Percentiles rank a stretch among this genome's conserved stretches.
These are phyloP conservation scores for Colletotrichum tropicicola DNA, from an alignment of 2,329 filamentous ascomycete species.

Conservation along the genomic window DNA sequence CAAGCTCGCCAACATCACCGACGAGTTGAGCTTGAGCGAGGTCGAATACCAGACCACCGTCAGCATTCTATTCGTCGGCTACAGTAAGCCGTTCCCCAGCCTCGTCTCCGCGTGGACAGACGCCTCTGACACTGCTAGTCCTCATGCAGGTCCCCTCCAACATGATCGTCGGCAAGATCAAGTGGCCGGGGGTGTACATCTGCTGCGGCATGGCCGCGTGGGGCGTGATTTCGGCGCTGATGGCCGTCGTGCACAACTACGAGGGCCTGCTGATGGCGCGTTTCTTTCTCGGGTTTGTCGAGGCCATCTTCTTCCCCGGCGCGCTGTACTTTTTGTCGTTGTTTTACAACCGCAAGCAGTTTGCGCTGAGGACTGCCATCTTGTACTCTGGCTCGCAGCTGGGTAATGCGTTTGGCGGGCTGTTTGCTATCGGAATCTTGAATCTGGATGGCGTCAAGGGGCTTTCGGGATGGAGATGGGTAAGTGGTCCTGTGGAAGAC, in stretches of 20 bases:
- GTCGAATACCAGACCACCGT: constrained; percentile 51
- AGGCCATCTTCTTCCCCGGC: constrained; percentile 49
- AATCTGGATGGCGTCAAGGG: constrained; percentile 74
- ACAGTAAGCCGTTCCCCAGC: constrained; percentile 33
- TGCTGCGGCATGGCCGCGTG: constrained; percentile 34
- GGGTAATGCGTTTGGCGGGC: constrained; percentile 45
- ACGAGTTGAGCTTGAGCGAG: constrained; percentile 40
- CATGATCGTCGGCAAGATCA: constrained; percentile 36
- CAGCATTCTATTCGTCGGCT: constrained; percentile 44
- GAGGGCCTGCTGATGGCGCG: constrained; percentile 41
- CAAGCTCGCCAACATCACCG: constrained; percentile 40
- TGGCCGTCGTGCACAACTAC: constrained; percentile 56
- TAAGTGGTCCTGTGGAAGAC: constrained; percentile 36
- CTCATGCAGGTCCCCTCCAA: constrained; percentile 47
- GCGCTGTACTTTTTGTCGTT: constrained; percentile 47
- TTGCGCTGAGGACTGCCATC: constrained; percentile 42
- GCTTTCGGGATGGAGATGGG: constrained; percentile 68
- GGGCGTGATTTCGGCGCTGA: constrained; percentile 40
- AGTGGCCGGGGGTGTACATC: constrained; percentile 34
- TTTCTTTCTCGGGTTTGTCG: constrained; percentile 30
- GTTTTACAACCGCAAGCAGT: constrained; percentile 50
- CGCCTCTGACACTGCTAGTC: constrained; percentile 27
- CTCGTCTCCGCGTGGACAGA: not conserved
- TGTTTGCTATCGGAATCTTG: constrained; percentile 44
- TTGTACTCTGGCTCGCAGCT: constrained; percentile 42